Conservation (phyloP, 495 filamentous ascomycete species). For the Talaromyces stipitatus region DNA sequence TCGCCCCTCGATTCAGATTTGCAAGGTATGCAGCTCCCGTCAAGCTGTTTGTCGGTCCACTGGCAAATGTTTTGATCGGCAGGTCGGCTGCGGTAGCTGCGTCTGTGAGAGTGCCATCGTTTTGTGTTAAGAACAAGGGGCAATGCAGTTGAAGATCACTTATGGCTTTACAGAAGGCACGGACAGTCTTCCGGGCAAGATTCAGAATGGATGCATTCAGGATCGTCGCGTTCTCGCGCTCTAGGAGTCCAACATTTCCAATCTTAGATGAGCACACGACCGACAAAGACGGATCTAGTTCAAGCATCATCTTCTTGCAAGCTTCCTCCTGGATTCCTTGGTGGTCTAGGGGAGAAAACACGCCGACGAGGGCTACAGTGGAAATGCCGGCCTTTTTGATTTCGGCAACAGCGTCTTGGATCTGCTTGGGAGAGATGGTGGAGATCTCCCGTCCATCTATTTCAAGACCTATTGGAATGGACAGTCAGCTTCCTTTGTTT, state of each 20-base stretch:
- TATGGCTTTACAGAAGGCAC: slow-evolving; percentile 36
- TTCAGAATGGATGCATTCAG: slow-evolving; percentile 43
- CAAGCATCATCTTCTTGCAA: slow-evolving; percentile 12
- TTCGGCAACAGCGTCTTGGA: slow-evolving; percentile 19
- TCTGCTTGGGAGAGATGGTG: slow-evolving; percentile 16
- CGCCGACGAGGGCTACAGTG: slow-evolving; percentile 26
- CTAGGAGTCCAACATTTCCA: slow-evolving; percentile 39
- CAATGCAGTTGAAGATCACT: slow-evolving; percentile 31
- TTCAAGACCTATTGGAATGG: slow-evolving; percentile 20
- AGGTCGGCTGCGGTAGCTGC: slow-evolving; percentile 33
- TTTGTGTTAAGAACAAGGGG: slow-evolving; percentile 43
- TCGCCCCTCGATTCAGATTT: slow-evolving; percentile 8
- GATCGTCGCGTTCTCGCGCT: slow-evolving; percentile 47
- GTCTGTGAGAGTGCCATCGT: slow-evolving; percentile 44
- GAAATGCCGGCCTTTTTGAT: slow-evolving; percentile 23
- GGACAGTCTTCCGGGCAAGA: slow-evolving; percentile 35
- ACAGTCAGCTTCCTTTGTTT: neutral
- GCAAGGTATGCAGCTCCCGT: slow-evolving; percentile 38
- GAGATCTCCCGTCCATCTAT: slow-evolving; percentile 31
- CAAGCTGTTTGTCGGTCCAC: slow-evolving; percentile 45
- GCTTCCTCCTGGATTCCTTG: slow-evolving; percentile 16
- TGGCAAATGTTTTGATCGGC: slow-evolving; percentile 42
- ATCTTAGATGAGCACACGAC: slow-evolving; percentile 31
- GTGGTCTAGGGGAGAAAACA: slow-evolving; percentile 31
- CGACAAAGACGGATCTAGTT: slow-evolving; percentile 19